A percentile compares a stretch with the other conserved stretches of the same genome.
Evolutionary conservation across 352 stramenopile species (phyloP).

Genomic region (Stephanocyclus meneghinianus): DNA sequence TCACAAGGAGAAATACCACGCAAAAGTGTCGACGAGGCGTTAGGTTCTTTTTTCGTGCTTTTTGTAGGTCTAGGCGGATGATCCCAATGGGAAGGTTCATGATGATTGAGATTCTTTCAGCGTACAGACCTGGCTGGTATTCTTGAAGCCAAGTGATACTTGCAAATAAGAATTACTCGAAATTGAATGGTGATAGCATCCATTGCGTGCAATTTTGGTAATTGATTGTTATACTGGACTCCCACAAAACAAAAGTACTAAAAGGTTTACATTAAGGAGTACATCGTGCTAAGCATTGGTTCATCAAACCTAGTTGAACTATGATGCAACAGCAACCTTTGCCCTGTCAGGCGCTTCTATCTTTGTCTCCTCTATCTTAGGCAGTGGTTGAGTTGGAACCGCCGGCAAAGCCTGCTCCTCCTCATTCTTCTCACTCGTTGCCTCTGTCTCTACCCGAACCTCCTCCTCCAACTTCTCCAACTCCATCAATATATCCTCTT

Average conservation of each 20-base stretch:
- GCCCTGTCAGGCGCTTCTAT: not conserved
- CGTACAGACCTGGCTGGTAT: too few species aligned
- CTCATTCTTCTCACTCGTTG: conserved; percentile 20
- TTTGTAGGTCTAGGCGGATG: not conserved
- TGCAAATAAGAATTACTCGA: too few species aligned
- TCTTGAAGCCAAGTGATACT: too few species aligned
- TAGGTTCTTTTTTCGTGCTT: not conserved
- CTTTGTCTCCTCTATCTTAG: conserved; percentile 21
- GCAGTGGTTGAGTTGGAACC: conserved; percentile 31
- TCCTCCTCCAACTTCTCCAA: conserved; percentile 65
- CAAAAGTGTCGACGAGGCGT: not conserved
- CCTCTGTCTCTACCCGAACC: conserved; percentile 31
- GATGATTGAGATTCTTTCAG: too few species aligned
- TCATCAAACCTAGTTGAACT: not conserved
- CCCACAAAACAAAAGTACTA: not conserved
- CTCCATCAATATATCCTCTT: conserved; percentile 76
- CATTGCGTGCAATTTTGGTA: not conserved
- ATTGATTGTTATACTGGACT: not conserved
- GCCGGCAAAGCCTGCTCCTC: conserved; percentile 22
- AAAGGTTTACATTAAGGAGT: not conserved
- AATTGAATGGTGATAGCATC: not conserved
- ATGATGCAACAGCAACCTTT: conserved; percentile 46
- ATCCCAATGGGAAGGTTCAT: not conserved
- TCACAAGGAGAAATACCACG: conserved; percentile 9
- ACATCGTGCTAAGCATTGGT: not conserved